Evolutionary conservation across 257 asterid genomes (phyloP).

Genomic region (Nicotiana noctiflora): DNA sequence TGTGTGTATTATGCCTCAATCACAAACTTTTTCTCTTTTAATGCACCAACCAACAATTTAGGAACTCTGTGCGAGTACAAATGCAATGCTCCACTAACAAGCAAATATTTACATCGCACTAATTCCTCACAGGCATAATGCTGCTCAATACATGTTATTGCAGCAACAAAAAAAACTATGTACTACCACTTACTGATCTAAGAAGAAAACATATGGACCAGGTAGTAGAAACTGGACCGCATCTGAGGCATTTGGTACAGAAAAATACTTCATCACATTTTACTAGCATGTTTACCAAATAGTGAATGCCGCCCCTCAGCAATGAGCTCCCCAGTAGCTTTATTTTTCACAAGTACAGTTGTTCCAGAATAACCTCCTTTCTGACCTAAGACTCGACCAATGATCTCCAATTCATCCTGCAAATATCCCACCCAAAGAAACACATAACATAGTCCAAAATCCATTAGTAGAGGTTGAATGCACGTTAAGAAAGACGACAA

Average conservation of each 20-base stretch:
- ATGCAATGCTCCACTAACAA: neutral
- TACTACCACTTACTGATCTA: neutral
- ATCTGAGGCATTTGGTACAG: neutral
- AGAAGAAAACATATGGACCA: neutral
- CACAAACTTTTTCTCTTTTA: neutral
- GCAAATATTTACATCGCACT: conserved; percentile 7
- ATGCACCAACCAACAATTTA: neutral
- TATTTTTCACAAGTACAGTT: conserved; percentile 53
- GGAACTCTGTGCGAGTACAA: neutral
- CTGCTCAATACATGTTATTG: neutral
- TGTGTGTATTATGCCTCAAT: too few species aligned
- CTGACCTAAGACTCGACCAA: conserved; percentile 42
- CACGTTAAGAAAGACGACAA: neutral
- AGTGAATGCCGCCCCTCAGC: conserved; percentile 87
- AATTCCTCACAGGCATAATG: neutral
- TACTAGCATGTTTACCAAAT: conserved; percentile 57
- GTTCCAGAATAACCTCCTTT: conserved; percentile 60
- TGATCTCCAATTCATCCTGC: conserved; percentile 83
- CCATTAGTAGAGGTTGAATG: neutral
- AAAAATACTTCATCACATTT: conserved; percentile 37
- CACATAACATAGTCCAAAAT: neutral
- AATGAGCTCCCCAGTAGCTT: conserved; percentile 60
- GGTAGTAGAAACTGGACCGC: neutral
- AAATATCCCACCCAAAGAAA: conserved; percentile 11
- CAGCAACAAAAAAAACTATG: neutral